Evolutionary conservation across 139 green algal species (phyloP).

Genomic region (Raphidocelis subcapitata): DNA sequence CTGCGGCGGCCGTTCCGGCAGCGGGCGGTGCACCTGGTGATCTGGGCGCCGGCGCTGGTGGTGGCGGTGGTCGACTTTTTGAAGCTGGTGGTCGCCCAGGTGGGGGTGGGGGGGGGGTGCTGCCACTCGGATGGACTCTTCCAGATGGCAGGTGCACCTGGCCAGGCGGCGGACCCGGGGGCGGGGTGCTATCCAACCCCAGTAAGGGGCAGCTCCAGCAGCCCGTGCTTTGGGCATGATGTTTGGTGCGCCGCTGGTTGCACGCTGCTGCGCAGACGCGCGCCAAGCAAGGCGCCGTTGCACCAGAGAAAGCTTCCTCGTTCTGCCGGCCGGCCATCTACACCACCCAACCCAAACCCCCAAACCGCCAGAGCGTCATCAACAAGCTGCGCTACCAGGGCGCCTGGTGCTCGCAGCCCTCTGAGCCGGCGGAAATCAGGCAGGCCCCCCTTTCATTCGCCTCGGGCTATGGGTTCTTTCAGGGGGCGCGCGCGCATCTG

Average conservation of each 20-base stretch:
- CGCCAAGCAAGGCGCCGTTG: no score
- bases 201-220: neutral
- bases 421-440: neutral
- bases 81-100: neutral
- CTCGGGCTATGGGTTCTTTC: no score
- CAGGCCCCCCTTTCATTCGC: neutral
- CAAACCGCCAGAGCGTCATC: neutral
- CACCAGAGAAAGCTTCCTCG: no score
- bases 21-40: neutral
- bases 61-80: neutral
- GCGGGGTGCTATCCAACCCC: neutral
- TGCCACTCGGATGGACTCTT: neutral
- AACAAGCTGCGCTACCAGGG: slow-evolving; percentile 1
- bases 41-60: neutral
- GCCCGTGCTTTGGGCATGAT: neutral
- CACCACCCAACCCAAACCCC: no score
- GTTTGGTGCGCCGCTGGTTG: neutral
- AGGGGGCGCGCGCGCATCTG: no score
- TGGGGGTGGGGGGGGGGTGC: neutral
- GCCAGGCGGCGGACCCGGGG: neutral
- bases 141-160: neutral
- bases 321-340: neutral
- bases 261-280: neutral
- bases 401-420: neutral
- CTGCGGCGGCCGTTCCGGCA: neutral